phyloP scores from a whole-genome alignment of 108 stramenopile genomes.

The Nitzschia inconspicua region DNA sequence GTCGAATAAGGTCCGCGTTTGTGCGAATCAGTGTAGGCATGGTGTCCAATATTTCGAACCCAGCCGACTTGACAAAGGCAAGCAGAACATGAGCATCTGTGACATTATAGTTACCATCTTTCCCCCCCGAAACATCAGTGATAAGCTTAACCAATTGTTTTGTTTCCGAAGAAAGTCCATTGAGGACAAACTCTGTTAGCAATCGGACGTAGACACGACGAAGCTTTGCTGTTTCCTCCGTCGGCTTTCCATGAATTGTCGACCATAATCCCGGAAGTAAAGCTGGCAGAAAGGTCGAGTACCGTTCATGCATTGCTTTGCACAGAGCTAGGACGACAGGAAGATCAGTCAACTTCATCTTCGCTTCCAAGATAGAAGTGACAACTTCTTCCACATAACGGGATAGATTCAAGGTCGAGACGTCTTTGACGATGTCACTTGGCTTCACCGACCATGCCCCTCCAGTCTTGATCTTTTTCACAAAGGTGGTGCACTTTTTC shows the following conservation, averaged over 20 bases:
- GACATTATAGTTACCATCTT: slow-evolving; percentile 62
- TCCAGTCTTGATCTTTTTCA: slow-evolving; percentile 87
- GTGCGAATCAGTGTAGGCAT: slow-evolving; percentile 41
- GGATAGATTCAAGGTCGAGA: slow-evolving; percentile 82
- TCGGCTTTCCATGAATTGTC: slow-evolving; percentile 35
- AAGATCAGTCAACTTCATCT: slow-evolving; percentile 66
- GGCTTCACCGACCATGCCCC: slow-evolving; percentile 51
- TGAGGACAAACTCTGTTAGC: slow-evolving; percentile 63
- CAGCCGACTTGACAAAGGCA: slow-evolving; percentile 75
- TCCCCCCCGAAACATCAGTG: slow-evolving; percentile 65
- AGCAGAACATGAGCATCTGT: slow-evolving; percentile 77
- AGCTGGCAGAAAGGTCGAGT: slow-evolving; percentile 47
- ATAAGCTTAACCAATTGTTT: slow-evolving; percentile 67
- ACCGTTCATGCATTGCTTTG: slow-evolving; percentile 69
- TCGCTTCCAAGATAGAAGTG: slow-evolving; percentile 75
- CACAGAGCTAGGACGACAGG: slow-evolving; percentile 61
- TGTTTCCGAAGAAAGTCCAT: slow-evolving; percentile 58
- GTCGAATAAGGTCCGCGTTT: slow-evolving; percentile 18
- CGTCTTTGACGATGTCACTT: slow-evolving; percentile 66
- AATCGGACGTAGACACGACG: slow-evolving; percentile 65
- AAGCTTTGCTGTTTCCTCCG: slow-evolving; percentile 45
- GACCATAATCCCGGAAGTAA: slow-evolving; percentile 49
- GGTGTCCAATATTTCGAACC: slow-evolving; percentile 63
- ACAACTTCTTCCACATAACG: slow-evolving; percentile 95
- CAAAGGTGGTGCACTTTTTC: slow-evolving; percentile 95